Conservation (phyloP, 2,329 filamentous ascomycete genomes). For the Xylariales sp. region DNA sequence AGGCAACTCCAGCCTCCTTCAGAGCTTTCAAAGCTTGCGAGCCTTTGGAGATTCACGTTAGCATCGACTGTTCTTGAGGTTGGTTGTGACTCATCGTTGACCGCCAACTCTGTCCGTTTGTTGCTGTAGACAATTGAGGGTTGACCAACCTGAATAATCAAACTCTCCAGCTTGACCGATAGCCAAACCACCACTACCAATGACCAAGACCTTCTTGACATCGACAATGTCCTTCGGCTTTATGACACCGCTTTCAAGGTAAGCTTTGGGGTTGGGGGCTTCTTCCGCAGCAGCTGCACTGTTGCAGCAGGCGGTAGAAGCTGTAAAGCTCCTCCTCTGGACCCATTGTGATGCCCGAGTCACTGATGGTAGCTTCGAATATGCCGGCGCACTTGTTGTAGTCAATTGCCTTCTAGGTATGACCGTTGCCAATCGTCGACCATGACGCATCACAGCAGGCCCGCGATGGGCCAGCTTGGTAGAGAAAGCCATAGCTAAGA, state of each 20-base stretch:
- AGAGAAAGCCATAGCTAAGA: slow-evolving; percentile 24
- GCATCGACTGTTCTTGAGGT: slow-evolving; percentile 10
- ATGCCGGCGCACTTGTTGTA: slow-evolving; percentile 29
- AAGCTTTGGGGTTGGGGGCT: slow-evolving; percentile 78
- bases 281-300: slow-evolving; percentile 51
- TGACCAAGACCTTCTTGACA: slow-evolving; percentile 95
- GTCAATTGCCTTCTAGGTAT: slow-evolving; percentile 41
- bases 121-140: slow-evolving; percentile 6
- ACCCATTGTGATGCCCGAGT: slow-evolving; percentile 29
- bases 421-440: slow-evolving; percentile 42
- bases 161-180: slow-evolving; percentile 99
- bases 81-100: slow-evolving; percentile 18
- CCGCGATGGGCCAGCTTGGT: slow-evolving; percentile 49
- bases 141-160: slow-evolving; percentile 84
- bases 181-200: slow-evolving; percentile 89
- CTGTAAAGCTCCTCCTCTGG: slow-evolving; percentile 46
- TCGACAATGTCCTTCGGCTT: slow-evolving; percentile 75
- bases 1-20: slow-evolving; percentile 88
- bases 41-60: slow-evolving; percentile 47
- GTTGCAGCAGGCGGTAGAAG: slow-evolving; percentile 35
- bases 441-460: slow-evolving; percentile 53
- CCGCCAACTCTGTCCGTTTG: slow-evolving; percentile 12
- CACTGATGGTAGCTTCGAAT: slow-evolving; percentile 26
- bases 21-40: slow-evolving; percentile 95
- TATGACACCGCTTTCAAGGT: slow-evolving; percentile 82